Conservation (phyloP, 768 basidiomycete genomes). For the Auricularia sp. region DNA sequence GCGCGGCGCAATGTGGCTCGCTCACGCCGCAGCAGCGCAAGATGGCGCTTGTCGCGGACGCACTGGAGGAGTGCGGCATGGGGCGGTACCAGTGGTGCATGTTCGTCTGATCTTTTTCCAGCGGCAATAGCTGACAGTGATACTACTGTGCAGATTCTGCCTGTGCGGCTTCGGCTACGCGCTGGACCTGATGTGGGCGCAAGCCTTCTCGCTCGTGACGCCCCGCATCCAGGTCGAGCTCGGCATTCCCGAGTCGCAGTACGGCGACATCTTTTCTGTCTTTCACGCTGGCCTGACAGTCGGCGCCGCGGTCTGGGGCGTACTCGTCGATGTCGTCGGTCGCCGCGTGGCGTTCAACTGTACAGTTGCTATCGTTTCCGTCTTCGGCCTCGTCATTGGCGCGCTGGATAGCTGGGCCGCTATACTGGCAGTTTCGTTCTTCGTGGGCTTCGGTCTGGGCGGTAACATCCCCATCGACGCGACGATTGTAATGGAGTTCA, state of each 20-base stretch:
- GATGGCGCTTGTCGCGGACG: conserved; percentile 37
- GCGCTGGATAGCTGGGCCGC: conserved; percentile 38
- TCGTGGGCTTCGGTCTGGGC: conserved; percentile 30
- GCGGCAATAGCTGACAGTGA: not conserved
- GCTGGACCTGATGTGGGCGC: not conserved
- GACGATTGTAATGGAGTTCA: conserved; percentile 35
- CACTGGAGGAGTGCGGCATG: conserved; percentile 60
- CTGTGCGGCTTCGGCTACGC: not conserved
- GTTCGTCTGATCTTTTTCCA: not conserved
- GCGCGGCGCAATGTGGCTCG: not conserved
- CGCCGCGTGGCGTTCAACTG: conserved; percentile 41
- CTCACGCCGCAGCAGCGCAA: not conserved
- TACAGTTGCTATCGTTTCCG: conserved; percentile 42
- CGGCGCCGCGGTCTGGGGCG: conserved; percentile 40
- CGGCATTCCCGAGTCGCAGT: not conserved
- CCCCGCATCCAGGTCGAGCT: not conserved
- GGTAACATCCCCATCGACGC: conserved; percentile 52
- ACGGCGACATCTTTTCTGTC: conserved; percentile 20
- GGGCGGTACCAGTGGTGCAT: conserved; percentile 44
- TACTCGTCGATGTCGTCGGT: conserved; percentile 44
- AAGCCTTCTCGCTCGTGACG: conserved; percentile 5
- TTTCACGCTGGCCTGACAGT: conserved; percentile 47
- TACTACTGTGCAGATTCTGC: not conserved
- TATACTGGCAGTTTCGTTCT: conserved; percentile 32
- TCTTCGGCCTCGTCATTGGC: conserved; percentile 44